Evolutionary conservation across 331 rosid genomes (phyloP), one percentile per base, ranked within the genome.

Genomic region (Stylosanthes scabra): DNA sequence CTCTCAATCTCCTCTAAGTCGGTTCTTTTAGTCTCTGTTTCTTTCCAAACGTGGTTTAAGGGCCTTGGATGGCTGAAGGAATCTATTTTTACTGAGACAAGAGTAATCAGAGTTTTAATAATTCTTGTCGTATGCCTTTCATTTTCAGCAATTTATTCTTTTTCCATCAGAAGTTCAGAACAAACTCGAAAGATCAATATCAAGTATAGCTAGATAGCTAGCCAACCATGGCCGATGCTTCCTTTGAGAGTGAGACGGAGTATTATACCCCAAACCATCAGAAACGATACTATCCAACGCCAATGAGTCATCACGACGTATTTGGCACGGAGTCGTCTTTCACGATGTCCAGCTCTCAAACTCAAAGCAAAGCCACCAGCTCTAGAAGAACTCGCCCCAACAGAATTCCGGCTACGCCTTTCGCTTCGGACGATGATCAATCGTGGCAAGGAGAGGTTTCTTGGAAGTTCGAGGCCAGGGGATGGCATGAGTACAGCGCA

Each of bases 401-500:
- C 44, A 59, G 59, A 8, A 16, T 78, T 49, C 98, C 91, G 3
- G 8, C 83, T 4, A 82, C 95, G 4, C 91, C 97, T n/a, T 86
- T 89, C 41, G 91, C 92, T 4, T 60, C 96, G 8, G 91, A 93
- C 34, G 66, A 81, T 2, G 95, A 89, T 28, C 74, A 9, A 60
- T 91, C 97, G 12, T 89, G 96, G 98, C 88, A 85, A 59, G 79
- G 78, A 7, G 95, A 89, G 78, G 76, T 91, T 71, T 93, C 96
- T 3, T 91, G 98, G 97, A 89, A 91, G 51, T 84, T 88, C 50
- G 84, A 84, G 84, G 84, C 99, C 15, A 77, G 72, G 0, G 91
- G 95, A 7, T 84, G 81, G 89, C 79, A 52, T 0, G 91, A 82
- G 7, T 66, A 77, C 13, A 51, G 63, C 40, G 83, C 78, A 60